Evolutionary conservation across 768 basidiomycete genomes (phyloP).

Genomic region (Atractiella rhizophila): DNA sequence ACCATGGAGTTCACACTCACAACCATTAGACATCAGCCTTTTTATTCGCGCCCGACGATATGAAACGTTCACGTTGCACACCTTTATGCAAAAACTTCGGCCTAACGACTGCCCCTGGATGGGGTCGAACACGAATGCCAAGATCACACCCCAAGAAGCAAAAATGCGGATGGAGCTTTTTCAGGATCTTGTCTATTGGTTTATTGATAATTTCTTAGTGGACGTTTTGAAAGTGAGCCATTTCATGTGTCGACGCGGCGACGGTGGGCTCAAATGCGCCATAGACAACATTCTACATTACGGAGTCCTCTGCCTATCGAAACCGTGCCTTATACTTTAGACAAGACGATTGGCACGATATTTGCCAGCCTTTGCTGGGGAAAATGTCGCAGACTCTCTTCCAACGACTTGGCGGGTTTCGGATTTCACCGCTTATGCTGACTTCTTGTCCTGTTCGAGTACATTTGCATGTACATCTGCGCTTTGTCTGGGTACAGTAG

Average conservation of each 20-base stretch:
- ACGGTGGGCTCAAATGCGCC: background rate
- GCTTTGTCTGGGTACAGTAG: too few species aligned
- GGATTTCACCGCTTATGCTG: constrained; percentile 8
- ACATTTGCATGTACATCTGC: too few species aligned
- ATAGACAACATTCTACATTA: constrained; percentile 80
- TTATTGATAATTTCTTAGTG: constrained; percentile 61
- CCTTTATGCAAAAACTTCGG: constrained; percentile 47
- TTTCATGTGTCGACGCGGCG: background rate
- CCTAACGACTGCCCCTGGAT: constrained; percentile 60
- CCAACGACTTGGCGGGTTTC: constrained; percentile 39
- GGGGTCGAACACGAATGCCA: constrained; percentile 21
- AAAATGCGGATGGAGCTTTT: constrained; percentile 54
- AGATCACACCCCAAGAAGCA: constrained; percentile 29
- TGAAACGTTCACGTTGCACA: constrained; percentile 53
- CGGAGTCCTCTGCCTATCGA: constrained; percentile 62
- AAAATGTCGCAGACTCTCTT: constrained; percentile 48
- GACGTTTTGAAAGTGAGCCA: constrained; percentile 45
- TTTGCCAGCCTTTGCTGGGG: constrained; percentile 57
- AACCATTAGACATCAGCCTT: too few species aligned
- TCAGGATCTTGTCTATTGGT: constrained; percentile 82
- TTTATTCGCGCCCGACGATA: constrained; percentile 53
- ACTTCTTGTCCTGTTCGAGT: too few species aligned
- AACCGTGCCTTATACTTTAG: constrained; percentile 72
- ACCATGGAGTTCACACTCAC: background rate
- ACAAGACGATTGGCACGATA: constrained; percentile 71